Conservation (phyloP, 345 rosid genomes). For the Moricandia arvensis region DNA sequence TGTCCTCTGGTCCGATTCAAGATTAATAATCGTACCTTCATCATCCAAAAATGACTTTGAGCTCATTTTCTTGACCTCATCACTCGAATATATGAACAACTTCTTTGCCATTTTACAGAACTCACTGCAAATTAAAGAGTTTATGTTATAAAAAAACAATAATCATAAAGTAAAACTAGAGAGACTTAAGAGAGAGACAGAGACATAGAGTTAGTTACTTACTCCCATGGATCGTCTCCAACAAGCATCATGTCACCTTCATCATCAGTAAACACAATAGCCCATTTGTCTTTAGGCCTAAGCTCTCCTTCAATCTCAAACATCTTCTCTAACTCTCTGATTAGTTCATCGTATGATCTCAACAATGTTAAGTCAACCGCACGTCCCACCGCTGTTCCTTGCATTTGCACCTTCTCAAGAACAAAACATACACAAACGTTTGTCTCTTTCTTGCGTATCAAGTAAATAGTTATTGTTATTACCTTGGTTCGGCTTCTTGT, state of each 20-base stretch:
- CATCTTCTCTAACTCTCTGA: slow-evolving; percentile 61
- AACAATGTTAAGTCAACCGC: slow-evolving; percentile 58
- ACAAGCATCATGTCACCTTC: slow-evolving; percentile 80
- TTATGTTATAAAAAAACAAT: not conserved
- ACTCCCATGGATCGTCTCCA: slow-evolving; percentile 81
- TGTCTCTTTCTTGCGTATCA: not conserved
- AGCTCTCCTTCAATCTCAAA: slow-evolving; percentile 72
- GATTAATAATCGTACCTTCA: slow-evolving; percentile 38
- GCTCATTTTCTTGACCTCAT: slow-evolving; percentile 59
- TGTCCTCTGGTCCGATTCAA: slow-evolving; percentile 43
- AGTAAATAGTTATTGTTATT: slow-evolving; percentile 17
- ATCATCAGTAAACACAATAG: slow-evolving; percentile 64
- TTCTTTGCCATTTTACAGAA: slow-evolving; percentile 75
- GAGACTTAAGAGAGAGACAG: not conserved
- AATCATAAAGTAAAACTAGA: not conserved
- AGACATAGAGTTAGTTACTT: slow-evolving; percentile 28
- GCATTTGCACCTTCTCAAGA: slow-evolving; percentile 69
- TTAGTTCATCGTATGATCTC: slow-evolving; percentile 57
- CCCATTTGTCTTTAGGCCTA: slow-evolving; percentile 49
- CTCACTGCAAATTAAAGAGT: slow-evolving; percentile 48
- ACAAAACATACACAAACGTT: not conserved
- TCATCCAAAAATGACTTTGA: slow-evolving; percentile 41
- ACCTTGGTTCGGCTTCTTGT: slow-evolving; percentile 69
- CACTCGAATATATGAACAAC: slow-evolving; percentile 54
- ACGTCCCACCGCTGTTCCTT: slow-evolving; percentile 72